Percentiles rank a stretch among this genome's conserved stretches.
phyloP scores from a whole-genome alignment of 306 rosid species.

The Luffa acutangula region DNA sequence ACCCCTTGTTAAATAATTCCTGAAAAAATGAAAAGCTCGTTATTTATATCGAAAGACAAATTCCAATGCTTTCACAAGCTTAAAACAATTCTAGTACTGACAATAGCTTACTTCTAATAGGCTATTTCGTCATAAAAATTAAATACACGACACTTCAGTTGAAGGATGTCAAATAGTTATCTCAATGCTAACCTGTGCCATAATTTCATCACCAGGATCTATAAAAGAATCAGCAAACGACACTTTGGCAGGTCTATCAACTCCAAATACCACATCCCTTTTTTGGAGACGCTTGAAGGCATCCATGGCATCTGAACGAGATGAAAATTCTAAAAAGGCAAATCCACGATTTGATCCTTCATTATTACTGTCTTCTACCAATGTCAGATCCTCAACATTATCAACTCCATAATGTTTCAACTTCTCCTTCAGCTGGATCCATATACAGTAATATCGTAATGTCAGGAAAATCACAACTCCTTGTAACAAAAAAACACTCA shows the following conservation, averaged over 20 bases:
- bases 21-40: neutral
- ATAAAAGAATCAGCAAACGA: constrained; percentile 96
- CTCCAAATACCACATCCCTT: constrained; percentile 92
- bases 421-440: constrained; percentile 81
- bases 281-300: constrained; percentile 89
- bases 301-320: constrained; percentile 97
- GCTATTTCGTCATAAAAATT: neutral
- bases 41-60: neutral
- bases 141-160: neutral
- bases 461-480: constrained; percentile 29
- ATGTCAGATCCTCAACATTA: constrained; percentile 80
- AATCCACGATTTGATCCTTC: constrained; percentile 91
- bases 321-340: constrained; percentile 88
- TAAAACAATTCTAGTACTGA: too few relatives aligned
- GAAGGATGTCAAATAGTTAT: constrained; percentile 15
- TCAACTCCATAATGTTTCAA: constrained; percentile 88
- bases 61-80: neutral
- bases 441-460: constrained; percentile 17
- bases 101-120: neutral
- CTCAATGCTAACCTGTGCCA: constrained; percentile 75
- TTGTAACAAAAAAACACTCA: constrained; percentile 6
- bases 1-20: neutral
- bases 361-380: constrained; percentile 84
- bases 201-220: constrained; percentile 96
- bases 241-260: constrained; percentile 95